Evolutionary conservation across 73 alveolate species (phyloP).

Genomic region (Loxodes magnus): DNA sequence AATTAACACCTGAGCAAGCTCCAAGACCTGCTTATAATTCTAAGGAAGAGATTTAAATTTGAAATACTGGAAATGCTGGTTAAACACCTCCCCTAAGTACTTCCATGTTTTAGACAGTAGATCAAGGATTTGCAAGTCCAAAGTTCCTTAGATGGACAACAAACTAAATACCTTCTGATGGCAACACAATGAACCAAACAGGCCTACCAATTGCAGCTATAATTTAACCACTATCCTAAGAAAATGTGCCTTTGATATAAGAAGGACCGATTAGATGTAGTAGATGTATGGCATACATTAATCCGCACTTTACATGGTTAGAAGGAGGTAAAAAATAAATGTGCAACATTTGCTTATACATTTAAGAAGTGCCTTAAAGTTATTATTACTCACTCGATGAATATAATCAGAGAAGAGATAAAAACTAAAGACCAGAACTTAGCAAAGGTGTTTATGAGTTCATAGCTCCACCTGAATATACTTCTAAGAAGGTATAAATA

Average conservation of each 20-base stretch:
- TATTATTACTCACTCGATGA: no score
- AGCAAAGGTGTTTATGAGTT: constrained; percentile 47
- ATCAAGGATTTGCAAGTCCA: constrained; percentile 5
- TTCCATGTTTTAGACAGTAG: no score
- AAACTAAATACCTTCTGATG: neutral
- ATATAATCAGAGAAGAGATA: no score
- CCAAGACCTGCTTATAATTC: no score
- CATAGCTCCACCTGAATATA: constrained; percentile 30
- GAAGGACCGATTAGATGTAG: constrained; percentile 43
- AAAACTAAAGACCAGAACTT: constrained; percentile 26
- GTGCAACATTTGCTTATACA: constrained; percentile 37
- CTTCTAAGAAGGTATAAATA: neutral
- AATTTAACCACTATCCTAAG: neutral
- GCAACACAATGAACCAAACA: neutral
- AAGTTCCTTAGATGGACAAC: neutral
- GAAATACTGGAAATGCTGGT: no score
- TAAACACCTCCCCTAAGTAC: no score
- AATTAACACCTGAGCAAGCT: no score
- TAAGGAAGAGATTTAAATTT: no score
- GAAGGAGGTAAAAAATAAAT: constrained; percentile 26
- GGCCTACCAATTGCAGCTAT: constrained; percentile 16
- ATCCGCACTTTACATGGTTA: constrained; percentile 20
- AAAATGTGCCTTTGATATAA: neutral
- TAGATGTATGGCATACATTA: constrained; percentile 37
- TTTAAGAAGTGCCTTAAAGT: constrained; percentile 19